Evolutionary conservation across 306 rosid species (phyloP).

Genomic region (Fragaria vesca): DNA sequence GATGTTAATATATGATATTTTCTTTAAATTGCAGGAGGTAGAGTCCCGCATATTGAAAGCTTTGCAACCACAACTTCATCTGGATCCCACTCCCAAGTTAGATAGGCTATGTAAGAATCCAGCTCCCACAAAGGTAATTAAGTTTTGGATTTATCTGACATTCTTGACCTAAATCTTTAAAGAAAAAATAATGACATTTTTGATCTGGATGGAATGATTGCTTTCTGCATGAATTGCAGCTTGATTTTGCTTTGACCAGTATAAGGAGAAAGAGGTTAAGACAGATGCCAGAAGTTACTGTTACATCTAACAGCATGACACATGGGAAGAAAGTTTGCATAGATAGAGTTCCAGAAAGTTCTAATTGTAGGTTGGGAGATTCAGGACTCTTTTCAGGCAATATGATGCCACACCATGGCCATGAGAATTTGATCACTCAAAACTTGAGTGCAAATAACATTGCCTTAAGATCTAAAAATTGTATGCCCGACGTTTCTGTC

Average conservation of each 20-base stretch:
- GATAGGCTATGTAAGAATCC: slow-evolving; percentile 70
- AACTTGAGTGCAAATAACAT: slow-evolving; percentile 47
- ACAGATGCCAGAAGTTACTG: slow-evolving; percentile 73
- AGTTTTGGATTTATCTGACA: slow-evolving; percentile 14
- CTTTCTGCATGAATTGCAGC: slow-evolving; percentile 54
- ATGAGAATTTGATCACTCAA: slow-evolving; percentile 56
- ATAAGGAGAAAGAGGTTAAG: slow-evolving; percentile 68
- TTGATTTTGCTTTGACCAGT: slow-evolving; percentile 47
- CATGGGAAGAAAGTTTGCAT: slow-evolving; percentile 81
- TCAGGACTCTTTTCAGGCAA: slow-evolving; percentile 57
- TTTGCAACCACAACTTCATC: slow-evolving; percentile 75
- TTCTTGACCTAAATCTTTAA: slow-evolving; percentile 3
- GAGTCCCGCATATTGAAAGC: slow-evolving; percentile 86
- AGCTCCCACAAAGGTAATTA: slow-evolving; percentile 64
- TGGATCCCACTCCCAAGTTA: slow-evolving; percentile 83
- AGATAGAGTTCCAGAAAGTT: slow-evolving; percentile 68
- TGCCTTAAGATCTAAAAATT: slow-evolving; percentile 58
- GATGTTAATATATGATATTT: slow-evolving; percentile 25
- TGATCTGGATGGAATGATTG: slow-evolving; percentile 25
- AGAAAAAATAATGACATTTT: not conserved
- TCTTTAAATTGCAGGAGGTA: slow-evolving; percentile 58
- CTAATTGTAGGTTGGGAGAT: slow-evolving; percentile 59
- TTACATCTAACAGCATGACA: slow-evolving; percentile 57
- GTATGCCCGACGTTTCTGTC: slow-evolving; percentile 62
- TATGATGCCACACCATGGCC: slow-evolving; percentile 48